These are phyloP conservation scores for Mallotus repandus DNA, from an alignment of 441 rosid species.

Conservation along the genomic window DNA sequence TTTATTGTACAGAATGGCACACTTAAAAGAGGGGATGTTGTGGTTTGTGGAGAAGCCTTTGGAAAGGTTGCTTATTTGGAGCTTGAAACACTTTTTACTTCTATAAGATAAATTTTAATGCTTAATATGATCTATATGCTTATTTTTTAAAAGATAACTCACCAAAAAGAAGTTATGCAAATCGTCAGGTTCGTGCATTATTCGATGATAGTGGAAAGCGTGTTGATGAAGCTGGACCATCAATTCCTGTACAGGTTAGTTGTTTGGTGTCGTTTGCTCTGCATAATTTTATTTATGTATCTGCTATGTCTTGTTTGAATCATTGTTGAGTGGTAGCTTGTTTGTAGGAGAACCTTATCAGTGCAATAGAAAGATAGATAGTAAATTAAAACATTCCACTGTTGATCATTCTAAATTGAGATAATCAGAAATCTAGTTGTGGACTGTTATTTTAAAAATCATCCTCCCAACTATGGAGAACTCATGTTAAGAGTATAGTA, in stretches of 20 bases:
- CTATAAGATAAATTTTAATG: slow-evolving; percentile 18
- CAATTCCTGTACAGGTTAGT: slow-evolving; percentile 91
- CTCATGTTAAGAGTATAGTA: not conserved
- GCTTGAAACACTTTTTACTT: slow-evolving; percentile 13
- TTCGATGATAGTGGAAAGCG: slow-evolving; percentile 79
- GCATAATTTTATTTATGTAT: not conserved
- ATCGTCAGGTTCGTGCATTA: slow-evolving; percentile 85
- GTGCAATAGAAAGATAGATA: not conserved
- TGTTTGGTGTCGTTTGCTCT: slow-evolving; percentile 1
- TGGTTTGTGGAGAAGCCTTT: slow-evolving; percentile 93
- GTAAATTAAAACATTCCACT: not conserved
- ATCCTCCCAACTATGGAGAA: not conserved
- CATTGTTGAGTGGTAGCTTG: not conserved
- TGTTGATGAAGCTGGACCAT: slow-evolving; percentile 93
- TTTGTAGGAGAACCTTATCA: not conserved
- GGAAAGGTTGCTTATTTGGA: slow-evolving; percentile 73
- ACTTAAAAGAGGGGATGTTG: slow-evolving; percentile 80
- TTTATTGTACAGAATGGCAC: slow-evolving; percentile 97
- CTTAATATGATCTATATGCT: slow-evolving; percentile 24
- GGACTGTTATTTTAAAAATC: not conserved
- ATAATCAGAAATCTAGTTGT: not conserved
- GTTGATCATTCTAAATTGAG: slow-evolving; percentile 2
- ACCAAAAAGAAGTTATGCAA: slow-evolving; percentile 4
- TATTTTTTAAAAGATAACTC: slow-evolving; percentile 4
- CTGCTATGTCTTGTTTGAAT: not conserved